These are phyloP conservation scores for Coniosporium tulheliwenetii DNA, from an alignment of 2,329 filamentous ascomycete species.

Conservation along the genomic window DNA sequence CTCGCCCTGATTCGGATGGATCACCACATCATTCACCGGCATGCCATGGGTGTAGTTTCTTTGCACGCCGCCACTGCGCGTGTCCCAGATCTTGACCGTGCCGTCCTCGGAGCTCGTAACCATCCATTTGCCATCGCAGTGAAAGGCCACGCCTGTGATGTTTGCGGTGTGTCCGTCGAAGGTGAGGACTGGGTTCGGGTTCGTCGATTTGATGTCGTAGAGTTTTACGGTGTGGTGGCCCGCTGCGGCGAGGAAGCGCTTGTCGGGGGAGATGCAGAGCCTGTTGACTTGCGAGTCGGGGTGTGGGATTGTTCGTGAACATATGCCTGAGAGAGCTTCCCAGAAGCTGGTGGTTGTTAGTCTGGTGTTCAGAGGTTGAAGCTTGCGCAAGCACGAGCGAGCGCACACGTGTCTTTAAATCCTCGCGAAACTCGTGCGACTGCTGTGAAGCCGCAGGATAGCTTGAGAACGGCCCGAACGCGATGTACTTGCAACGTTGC, in stretches of 20 bases:
- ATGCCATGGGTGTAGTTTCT: conserved; percentile 83
- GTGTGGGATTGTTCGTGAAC: conserved; percentile 93
- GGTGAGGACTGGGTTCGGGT: conserved; percentile 79
- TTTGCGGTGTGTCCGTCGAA: conserved; percentile 96
- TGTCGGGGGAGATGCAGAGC: conserved; percentile 95
- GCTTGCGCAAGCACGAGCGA: not conserved
- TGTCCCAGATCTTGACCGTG: conserved; percentile 96
- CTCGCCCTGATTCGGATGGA: conserved; percentile 96
- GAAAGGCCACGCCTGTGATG: conserved; percentile 91
- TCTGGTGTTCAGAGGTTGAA: not conserved
- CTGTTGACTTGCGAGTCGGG: conserved; percentile 97
- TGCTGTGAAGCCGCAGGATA: not conserved
- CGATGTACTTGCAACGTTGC: too few species aligned
- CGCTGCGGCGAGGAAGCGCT: conserved; percentile 77
- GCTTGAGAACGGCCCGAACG: conserved; percentile 1
- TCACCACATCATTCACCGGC: conserved; percentile 95
- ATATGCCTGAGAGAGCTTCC: conserved; percentile 96
- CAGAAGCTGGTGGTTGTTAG: conserved; percentile 53
- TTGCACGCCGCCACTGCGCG: conserved; percentile 69
- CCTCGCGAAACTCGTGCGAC: not conserved
- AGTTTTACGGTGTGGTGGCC: conserved; percentile 83
- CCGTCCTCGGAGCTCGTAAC: conserved; percentile 95
- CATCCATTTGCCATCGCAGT: conserved; percentile 99
- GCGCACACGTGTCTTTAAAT: too few species aligned
- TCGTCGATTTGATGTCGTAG: conserved; percentile 97